phyloP scores from a whole-genome alignment of 129 eudicot genomes.

The Apium graveolens region DNA sequence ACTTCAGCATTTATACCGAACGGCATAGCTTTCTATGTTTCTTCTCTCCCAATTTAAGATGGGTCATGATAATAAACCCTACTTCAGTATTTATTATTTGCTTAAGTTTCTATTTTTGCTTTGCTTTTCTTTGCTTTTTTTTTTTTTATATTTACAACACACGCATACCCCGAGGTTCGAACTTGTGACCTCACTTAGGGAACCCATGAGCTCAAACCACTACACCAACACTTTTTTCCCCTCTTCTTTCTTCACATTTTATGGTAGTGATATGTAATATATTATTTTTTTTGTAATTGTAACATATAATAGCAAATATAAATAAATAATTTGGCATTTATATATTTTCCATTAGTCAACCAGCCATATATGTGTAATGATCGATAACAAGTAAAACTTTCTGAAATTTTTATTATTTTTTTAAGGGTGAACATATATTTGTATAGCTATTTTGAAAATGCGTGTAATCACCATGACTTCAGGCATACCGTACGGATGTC shows the following conservation, averaged over 20 bases:
- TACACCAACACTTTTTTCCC: too few relatives aligned
- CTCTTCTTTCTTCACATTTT: not conserved
- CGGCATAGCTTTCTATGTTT: too few relatives aligned
- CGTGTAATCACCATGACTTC: not conserved
- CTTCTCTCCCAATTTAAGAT: too few relatives aligned
- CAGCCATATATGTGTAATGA: not conserved
- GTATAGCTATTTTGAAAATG: not conserved
- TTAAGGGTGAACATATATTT: not conserved
- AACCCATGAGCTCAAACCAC: too few relatives aligned
- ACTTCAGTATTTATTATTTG: not conserved
- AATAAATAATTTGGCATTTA: too few relatives aligned
- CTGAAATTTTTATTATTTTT: too few relatives aligned
- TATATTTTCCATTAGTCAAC: not conserved
- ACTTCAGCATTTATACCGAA: not conserved
- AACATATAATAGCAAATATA: too few relatives aligned
- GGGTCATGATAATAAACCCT: not conserved
- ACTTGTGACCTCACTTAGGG: too few relatives aligned
- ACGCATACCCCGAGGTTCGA: too few relatives aligned
- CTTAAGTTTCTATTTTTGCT: not conserved
- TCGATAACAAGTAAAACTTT: not conserved
- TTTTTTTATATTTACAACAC: too few relatives aligned
- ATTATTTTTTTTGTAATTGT: not conserved
- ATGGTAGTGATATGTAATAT: too few relatives aligned
- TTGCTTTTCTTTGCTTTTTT: not conserved
- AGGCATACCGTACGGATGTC: too few relatives aligned